Conservation (phyloP, 1,284 basidiomycete genomes). For the Naganishia sp. region DNA sequence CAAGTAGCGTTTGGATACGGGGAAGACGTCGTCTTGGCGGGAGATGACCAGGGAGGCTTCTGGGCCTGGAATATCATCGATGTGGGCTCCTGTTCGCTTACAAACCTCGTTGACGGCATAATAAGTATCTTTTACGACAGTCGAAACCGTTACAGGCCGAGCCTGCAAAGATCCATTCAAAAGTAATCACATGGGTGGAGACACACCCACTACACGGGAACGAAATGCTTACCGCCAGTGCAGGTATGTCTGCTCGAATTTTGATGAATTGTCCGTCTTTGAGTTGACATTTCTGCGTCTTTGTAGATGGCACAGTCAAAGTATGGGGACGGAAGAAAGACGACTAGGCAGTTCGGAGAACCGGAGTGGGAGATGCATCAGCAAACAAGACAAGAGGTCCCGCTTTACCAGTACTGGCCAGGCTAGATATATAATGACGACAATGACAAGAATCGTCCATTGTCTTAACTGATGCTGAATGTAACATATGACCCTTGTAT, state of each 20-base stretch:
- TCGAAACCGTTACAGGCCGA: constrained; percentile 66
- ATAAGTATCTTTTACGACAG: constrained; percentile 50
- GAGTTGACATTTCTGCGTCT: neutral
- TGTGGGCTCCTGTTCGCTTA: constrained; percentile 56
- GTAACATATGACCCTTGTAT: too few species aligned
- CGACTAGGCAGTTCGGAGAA: constrained; percentile 2
- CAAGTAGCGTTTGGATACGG: constrained; percentile 79
- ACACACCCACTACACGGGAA: constrained; percentile 73
- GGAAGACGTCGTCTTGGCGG: constrained; percentile 78
- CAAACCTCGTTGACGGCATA: neutral
- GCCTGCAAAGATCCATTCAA: constrained; percentile 72
- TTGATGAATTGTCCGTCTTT: neutral
- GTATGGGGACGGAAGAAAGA: constrained; percentile 61
- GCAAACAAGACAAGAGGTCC: too few species aligned
- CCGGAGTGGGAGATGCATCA: too few species aligned
- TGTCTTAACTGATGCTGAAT: too few species aligned
- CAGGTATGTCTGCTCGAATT: constrained; percentile 54
- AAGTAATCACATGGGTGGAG: constrained; percentile 87
- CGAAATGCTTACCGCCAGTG: constrained; percentile 83
- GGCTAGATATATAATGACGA: too few species aligned
- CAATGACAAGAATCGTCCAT: too few species aligned
- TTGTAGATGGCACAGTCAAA: constrained; percentile 69
- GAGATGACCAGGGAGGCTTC: constrained; percentile 83
- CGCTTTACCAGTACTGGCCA: too few species aligned
- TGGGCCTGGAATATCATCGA: constrained; percentile 93